These are phyloP conservation scores for Rubroboletus satanas DNA, from an alignment of 768 basidiomycete species.

Conservation along the genomic window DNA sequence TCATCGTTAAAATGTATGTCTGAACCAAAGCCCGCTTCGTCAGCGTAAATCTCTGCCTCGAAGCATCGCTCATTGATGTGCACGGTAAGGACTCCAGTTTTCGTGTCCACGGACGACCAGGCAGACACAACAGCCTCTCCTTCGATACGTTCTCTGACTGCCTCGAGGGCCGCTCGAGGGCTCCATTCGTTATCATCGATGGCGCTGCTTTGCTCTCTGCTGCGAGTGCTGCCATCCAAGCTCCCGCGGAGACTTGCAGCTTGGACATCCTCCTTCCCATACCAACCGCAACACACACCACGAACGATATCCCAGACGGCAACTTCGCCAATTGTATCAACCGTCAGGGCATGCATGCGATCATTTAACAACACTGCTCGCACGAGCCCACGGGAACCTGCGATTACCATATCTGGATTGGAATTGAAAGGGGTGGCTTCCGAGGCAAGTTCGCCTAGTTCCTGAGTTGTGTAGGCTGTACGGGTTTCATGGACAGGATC, in stretches of 20 bases:
- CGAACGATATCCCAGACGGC: constrained; percentile 91
- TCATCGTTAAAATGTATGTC: constrained; percentile 72
- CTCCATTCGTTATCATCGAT: constrained; percentile 50
- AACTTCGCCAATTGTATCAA: constrained; percentile 84
- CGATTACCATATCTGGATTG: constrained; percentile 65
- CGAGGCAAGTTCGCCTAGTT: constrained; percentile 74
- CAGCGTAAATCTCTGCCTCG: constrained; percentile 92
- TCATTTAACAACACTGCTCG: constrained; percentile 82
- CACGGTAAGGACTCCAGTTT: constrained; percentile 81
- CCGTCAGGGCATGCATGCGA: constrained; percentile 83
- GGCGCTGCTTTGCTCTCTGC: constrained; percentile 32
- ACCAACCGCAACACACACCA: constrained; percentile 71
- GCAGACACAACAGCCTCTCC: constrained; percentile 82
- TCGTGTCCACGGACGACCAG: constrained; percentile 90
- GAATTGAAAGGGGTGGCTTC: constrained; percentile 61
- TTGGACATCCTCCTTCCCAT: constrained; percentile 60
- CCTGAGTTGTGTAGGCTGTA: constrained; percentile 53
- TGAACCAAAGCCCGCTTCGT: constrained; percentile 73
- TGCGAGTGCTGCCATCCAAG: constrained; percentile 33
- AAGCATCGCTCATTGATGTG: constrained; percentile 87
- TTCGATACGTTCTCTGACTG: constrained; percentile 87
- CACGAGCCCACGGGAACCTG: constrained; percentile 78
- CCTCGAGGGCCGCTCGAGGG: constrained; percentile 81
- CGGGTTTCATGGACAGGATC: constrained; percentile 38
- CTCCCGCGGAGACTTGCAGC: constrained; percentile 51